Evolutionary conservation across 2,329 filamentous ascomycete species (phyloP), one percentile per base, ranked within the genome.

Genomic region (Dactylella cylindrospora): DNA sequence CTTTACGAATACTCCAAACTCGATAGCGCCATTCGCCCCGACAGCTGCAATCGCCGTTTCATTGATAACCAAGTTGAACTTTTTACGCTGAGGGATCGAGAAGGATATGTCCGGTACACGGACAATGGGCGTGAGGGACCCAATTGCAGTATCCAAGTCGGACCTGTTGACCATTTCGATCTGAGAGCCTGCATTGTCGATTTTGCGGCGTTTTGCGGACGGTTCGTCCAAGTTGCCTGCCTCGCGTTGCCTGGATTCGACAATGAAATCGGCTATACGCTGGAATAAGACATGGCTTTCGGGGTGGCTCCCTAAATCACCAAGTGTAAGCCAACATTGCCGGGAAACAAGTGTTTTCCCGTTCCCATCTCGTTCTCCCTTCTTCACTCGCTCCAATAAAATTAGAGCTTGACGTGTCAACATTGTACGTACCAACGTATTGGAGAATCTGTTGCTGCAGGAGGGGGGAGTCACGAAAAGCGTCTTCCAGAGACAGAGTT

Each of bases 71-170:
- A 86, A 71, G 65, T 82, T 80, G 66, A 82, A 82, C 71, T 85
- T 86, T 73, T 86, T 86, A 65, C 84, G 76, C 72, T 83, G 81
- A 0, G 84, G 84, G 3, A 84, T 76, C 0, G 81, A 80, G n/a
- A 85, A 76, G 0, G 82, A 85, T 15, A 86, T 82, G 36, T 85
- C 83, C 70, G 57, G 36, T 10, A 62, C 12, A 13, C 57, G 57
- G 22, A 62, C 43, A 15, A 50, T 26, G 12, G 31, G 28, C 17
- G 49, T 36, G 8, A 54, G 49, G 7, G 43, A 44, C 23, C 49
- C 28, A 19, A 62, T 45, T 41, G 53, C 57, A 13, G 57, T 26
- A 17, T n/a, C 29, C 32, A 61, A 38, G 5, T 45, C 50, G 4
- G 55, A 61, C 36, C 36, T 61, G 29, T 29, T 47, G 3, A 47